phyloP scores from a whole-genome alignment of 441 rosid genomes.

The Hura crepitans region DNA sequence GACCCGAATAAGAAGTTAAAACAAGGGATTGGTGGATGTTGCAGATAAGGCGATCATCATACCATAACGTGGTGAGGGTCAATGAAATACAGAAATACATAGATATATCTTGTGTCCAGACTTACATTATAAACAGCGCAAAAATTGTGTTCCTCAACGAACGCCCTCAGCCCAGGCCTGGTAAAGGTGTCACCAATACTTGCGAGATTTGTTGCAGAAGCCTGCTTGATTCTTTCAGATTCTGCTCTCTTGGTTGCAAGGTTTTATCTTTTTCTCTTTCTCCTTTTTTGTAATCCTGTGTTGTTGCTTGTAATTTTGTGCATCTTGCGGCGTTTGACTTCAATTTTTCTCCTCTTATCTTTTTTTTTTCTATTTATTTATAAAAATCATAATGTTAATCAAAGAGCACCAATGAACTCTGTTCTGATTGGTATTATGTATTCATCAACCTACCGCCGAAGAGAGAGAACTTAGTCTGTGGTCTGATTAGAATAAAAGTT shows the following conservation, averaged over 20 bases:
- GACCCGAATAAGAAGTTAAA: background rate
- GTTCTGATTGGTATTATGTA: background rate
- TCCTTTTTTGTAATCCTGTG: background rate
- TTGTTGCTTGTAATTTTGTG: background rate
- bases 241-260: slow-evolving; percentile 92
- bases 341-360: background rate
- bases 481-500: background rate
- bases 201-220: slow-evolving; percentile 73
- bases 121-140: slow-evolving; percentile 84
- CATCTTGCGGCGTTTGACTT: slow-evolving; percentile 8
- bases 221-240: slow-evolving; percentile 81
- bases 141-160: slow-evolving; percentile 77
- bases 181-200: slow-evolving; percentile 84
- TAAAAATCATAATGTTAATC: too few relatives aligned
- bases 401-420: background rate
- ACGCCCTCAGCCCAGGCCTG: slow-evolving; percentile 83
- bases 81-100: slow-evolving; percentile 73
- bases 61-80: slow-evolving; percentile 81
- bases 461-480: background rate
- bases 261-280: slow-evolving; percentile 25
- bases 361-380: too few relatives aligned
- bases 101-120: slow-evolving; percentile 72
- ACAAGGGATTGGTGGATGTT: background rate
- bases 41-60: slow-evolving; percentile 85
- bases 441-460: background rate